These are phyloP conservation scores for Cladosporium sp. DNA, from an alignment of 2,329 filamentous ascomycete species.

Conservation along the genomic window DNA sequence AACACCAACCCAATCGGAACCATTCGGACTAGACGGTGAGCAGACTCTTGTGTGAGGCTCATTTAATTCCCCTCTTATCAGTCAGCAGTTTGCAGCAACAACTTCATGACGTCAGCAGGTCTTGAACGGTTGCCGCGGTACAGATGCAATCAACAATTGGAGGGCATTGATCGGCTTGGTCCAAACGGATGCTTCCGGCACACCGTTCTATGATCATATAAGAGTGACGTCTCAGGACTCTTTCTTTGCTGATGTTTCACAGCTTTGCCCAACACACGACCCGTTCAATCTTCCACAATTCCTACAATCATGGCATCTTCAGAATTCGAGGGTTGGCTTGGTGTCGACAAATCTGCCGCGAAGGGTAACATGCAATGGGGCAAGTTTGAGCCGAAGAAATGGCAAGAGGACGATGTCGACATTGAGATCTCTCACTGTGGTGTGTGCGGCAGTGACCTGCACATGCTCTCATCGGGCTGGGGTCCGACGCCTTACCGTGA, in stretches of 20 bases:
- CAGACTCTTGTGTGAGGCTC: background rate
- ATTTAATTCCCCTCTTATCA: background rate
- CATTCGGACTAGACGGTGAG: background rate
- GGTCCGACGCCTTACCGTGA: conserved; percentile 44
- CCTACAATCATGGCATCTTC: conserved; percentile 28
- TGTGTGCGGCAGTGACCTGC: conserved; percentile 39
- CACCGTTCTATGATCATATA: background rate
- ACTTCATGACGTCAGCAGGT: background rate
- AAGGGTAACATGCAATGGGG: conserved; percentile 59
- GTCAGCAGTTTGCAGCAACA: background rate
- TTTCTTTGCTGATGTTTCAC: too few species aligned
- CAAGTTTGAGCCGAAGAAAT: conserved; percentile 46
- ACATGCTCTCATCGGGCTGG: conserved; percentile 45
- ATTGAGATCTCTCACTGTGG: conserved; percentile 46
- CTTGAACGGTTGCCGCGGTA: background rate
- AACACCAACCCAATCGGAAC: background rate
- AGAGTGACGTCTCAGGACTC: background rate
- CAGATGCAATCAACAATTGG: background rate
- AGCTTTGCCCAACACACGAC: background rate
- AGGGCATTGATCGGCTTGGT: background rate
- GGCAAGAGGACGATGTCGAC: conserved; percentile 43
- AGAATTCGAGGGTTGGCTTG: conserved; percentile 60
- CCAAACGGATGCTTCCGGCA: background rate
- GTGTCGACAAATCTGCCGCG: conserved; percentile 50
- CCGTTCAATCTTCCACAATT: background rate